These are phyloP conservation scores for Carpinus fangiana DNA, from an alignment of 306 rosid genomes.

Conservation along the genomic window DNA sequence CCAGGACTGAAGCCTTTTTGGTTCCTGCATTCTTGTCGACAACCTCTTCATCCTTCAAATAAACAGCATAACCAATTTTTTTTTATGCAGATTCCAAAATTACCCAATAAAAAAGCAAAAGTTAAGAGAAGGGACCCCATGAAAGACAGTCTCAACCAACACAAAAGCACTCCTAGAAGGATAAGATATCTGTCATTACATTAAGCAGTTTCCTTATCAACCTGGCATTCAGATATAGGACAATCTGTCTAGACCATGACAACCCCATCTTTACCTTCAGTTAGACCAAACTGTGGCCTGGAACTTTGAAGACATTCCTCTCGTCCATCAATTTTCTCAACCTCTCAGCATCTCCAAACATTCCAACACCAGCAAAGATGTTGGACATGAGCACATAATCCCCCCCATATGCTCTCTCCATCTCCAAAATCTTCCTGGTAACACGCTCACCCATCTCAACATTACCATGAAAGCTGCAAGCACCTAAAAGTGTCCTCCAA, in stretches of 20 bases:
- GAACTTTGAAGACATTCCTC: conserved; percentile 53
- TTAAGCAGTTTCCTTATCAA: background rate
- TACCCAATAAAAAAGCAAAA: background rate
- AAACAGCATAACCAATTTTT: background rate
- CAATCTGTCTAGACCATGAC: background rate
- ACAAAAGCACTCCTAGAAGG: background rate
- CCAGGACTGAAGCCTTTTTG: background rate
- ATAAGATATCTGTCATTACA: background rate
- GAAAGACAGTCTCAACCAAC: background rate
- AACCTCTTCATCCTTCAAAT: background rate
- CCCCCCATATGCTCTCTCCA: conserved; percentile 63
- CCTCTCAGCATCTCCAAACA: conserved; percentile 62
- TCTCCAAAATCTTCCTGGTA: conserved; percentile 49
- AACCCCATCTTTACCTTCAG: conserved; percentile 1
- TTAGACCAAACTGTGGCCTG: conserved; percentile 63
- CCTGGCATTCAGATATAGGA: background rate
- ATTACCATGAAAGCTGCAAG: conserved; percentile 64
- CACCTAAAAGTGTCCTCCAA: conserved; percentile 75
- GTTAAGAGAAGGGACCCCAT: background rate
- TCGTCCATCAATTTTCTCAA: conserved; percentile 59
- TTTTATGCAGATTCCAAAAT: background rate
- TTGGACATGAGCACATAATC: conserved; percentile 88
- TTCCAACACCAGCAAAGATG: conserved; percentile 68
- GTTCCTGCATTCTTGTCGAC: background rate
- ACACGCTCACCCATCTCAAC: conserved; percentile 66